Base-by-base conservation (phyloP, 1,284 basidiomycete genomes). In the Ustilago shanxiensis region DNA sequence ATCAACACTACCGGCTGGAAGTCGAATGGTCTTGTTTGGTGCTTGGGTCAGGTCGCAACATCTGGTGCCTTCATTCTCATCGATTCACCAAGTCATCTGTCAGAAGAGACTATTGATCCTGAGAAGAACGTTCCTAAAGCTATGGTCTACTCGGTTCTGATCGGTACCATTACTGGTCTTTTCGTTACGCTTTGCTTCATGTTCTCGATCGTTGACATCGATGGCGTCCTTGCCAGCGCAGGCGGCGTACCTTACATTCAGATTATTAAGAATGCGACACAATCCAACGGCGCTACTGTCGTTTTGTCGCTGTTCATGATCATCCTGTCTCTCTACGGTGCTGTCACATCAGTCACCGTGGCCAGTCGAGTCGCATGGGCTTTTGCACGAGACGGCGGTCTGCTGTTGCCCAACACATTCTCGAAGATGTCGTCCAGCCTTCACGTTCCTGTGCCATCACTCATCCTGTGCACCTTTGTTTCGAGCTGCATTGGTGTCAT, bases 151-250 rank as follows among this genome's bases (percentile, higher is more conserved):
- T 69, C 67, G 28, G 67, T 69, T 2, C 56, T 69, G 31, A 69
- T 69, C 47, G 67, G 67, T 31, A 69, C 67, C 5, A 52, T 69
- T 22, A 69, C 67, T 8, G 67, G 67, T 9, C 57, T 69, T 2
- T 69, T 69, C 24, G 67, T 69, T 28, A 69, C 67, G 20, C 67
- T 69, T 26, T 69, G 67, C 61, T 69, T 69, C 56, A 69, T 69
- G 67, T 69, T 69, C 24, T 69, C 67, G 29, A 69, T 69, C 31
- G 61, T 64, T 37, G 67, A 69, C 57, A 64, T 69, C n/a, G 67
- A 69, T 24, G 67, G 61, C n/a, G 67, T 69, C 3, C 61, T 69
- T 8, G 29, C 49, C 14, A 69, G 61, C n/a, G 67, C 67, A 3
- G 54, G 51, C 2, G 67, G 67, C 10, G 61, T 69, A 3, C 67